Conservation (phyloP, 228 moss, liverwort and hornwort species). For the Sphagnum fallax region DNA sequence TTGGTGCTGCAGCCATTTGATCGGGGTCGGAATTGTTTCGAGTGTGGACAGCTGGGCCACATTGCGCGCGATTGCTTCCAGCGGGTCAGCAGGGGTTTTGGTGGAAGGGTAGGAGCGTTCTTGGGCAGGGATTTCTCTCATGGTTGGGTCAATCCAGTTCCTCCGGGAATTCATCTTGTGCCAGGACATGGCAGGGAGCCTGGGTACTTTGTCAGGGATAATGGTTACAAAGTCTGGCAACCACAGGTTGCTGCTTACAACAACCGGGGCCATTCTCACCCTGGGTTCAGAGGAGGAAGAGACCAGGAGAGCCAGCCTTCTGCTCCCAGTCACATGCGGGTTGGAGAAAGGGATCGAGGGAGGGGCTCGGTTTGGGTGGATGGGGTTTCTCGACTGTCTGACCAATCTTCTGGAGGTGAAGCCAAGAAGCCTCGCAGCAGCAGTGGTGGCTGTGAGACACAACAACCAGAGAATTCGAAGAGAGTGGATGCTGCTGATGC, state of each 20-base stretch:
- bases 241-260: constrained; percentile 46
- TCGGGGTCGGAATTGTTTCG: constrained; percentile 70
- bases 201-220: constrained; percentile 46
- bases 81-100: constrained; percentile 31
- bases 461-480: constrained; percentile 18
- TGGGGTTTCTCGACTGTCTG: constrained; percentile 28
- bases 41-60: constrained; percentile 89
- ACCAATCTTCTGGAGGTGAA: constrained; percentile 18
- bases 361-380: constrained; percentile 44
- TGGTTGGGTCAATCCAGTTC: constrained; percentile 22
- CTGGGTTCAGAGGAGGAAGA: constrained; percentile 29
- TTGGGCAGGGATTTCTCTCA: constrained; percentile 42
- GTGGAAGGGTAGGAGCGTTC: constrained; percentile 29
- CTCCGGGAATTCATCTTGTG: constrained; percentile 42
- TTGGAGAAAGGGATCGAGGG: constrained; percentile 50
- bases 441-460: constrained; percentile 16
- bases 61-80: constrained; percentile 55
- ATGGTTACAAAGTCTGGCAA: constrained; percentile 57
- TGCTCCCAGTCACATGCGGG: constrained; percentile 38
- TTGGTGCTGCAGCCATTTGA: constrained; percentile 73
- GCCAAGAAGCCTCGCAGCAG: constrained; percentile 30
- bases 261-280: constrained; percentile 34
- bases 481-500: constrained; percentile 40
- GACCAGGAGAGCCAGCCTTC: constrained; percentile 35
- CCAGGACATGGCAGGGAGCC: constrained; percentile 39